These are phyloP conservation scores for Fusarium sp. DNA, from an alignment of 2,329 filamentous ascomycete genomes.

Conservation along the genomic window DNA sequence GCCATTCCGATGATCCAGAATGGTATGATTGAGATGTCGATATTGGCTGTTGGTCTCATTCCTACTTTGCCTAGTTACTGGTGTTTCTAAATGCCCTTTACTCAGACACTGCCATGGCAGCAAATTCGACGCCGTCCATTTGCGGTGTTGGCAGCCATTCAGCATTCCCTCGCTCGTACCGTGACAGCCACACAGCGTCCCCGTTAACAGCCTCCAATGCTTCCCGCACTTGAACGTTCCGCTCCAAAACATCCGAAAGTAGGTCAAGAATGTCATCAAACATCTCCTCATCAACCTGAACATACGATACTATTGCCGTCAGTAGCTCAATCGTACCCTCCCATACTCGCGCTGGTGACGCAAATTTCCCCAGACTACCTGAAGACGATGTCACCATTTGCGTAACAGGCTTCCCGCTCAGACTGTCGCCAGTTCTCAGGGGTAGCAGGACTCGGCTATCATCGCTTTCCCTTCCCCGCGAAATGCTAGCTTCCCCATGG, in stretches of 20 bases:
- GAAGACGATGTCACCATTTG: slow-evolving; percentile 30
- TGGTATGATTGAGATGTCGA: slow-evolving; percentile 25
- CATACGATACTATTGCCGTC: slow-evolving; percentile 71
- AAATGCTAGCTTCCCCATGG: slow-evolving; percentile 41
- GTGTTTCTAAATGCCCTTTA: slow-evolving; percentile 12
- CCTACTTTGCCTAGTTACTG: slow-evolving; percentile 1
- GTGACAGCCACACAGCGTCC: slow-evolving; percentile 82
- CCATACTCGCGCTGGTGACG: slow-evolving; percentile 76
- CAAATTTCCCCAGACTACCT: slow-evolving; percentile 69
- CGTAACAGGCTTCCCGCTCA: slow-evolving; percentile 36
- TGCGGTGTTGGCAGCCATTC: slow-evolving; percentile 56
- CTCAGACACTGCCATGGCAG: slow-evolving; percentile 45
- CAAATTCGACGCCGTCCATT: slow-evolving; percentile 61
- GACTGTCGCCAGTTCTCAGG: slow-evolving; percentile 44
- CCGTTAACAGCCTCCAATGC: slow-evolving; percentile 76
- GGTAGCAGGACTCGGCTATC: slow-evolving; percentile 54
- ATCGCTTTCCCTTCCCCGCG: slow-evolving; percentile 34
- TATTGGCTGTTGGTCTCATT: slow-evolving; percentile 24
- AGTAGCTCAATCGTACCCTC: slow-evolving; percentile 73
- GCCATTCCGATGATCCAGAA: slow-evolving; percentile 17
- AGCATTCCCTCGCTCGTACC: slow-evolving; percentile 64
- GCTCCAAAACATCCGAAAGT: slow-evolving; percentile 66
- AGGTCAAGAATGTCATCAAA: slow-evolving; percentile 81
- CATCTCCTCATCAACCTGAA: slow-evolving; percentile 75
- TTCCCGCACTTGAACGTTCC: slow-evolving; percentile 63